Evolutionary conservation across 768 basidiomycete species (phyloP), one percentile per base, ranked within the genome.

Genomic region (Tylopilus sp.): DNA sequence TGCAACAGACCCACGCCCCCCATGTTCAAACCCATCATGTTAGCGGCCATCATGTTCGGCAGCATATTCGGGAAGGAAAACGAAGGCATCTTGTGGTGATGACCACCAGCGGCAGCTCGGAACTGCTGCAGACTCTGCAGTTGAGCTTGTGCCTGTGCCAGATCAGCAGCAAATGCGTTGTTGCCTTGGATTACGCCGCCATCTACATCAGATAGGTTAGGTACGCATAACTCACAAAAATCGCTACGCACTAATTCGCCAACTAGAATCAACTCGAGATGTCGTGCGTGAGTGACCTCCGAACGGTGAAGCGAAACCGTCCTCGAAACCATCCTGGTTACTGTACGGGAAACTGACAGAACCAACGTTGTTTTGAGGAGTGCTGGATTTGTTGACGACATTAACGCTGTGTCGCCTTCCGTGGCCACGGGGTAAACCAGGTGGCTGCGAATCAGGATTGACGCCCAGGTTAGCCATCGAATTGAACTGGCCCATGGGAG

Each of bases 21-120:
- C 49, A 92, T 78, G 44, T 86, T 86, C 33, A 94, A 74, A 19
- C 92, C 91, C 91, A 93, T 92, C 86, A 91, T 94, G 62, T 91
- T 97, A 17, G 92, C 94, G 3, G 92, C 94, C 88, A 94, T 90
- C 83, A 96, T 88, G 65, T 95, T 95, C 6, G 94, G 95, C 14
- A 97, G 77, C 92, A 97, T 97, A 68, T 97, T 97, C 6, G 95
- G 95, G 77, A 98, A 94, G 67, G 90, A 92, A 75, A 97, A 98
- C 4, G 95, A 98, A 10, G 90, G 83, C 92, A 97, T 93, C 77
- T 96, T 96, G 68, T 92, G 86, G 68, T 96, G 93, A 62, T 96
- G 94, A 11, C 92, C 93, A 41, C 91, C 92, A 19, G 91, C 87
- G 6, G 93, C 93, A 28, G 93, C 94, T 63, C 95, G 88, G 79